Conservation (phyloP, 176 grass and related monocot genomes). For the Triticum turgidum region DNA sequence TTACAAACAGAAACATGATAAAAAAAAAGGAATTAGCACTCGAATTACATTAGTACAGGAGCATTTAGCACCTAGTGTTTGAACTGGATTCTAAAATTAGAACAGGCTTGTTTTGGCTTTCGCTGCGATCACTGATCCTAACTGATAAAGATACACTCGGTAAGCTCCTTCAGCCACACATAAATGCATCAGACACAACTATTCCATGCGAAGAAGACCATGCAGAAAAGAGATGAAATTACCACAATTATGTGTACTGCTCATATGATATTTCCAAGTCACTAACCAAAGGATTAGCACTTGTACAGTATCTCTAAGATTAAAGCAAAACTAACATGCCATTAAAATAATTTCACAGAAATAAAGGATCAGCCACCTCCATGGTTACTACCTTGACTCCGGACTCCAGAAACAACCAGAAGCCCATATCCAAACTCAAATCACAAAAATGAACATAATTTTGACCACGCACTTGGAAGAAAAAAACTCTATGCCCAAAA, state of each 20-base stretch:
- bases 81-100: background rate
- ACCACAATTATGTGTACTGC: background rate
- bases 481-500: too few species aligned
- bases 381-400: background rate
- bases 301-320: background rate
- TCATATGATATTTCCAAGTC: constrained; percentile 14
- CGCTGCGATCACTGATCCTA: background rate
- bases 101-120: background rate
- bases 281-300: background rate
- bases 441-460: constrained; percentile 4
- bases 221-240: constrained; percentile 13
- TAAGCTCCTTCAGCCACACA: background rate
- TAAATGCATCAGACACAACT: constrained; percentile 14
- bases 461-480: background rate
- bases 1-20: background rate
- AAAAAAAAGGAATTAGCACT: constrained; percentile 2
- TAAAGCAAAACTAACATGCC: background rate
- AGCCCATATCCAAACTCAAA: background rate
- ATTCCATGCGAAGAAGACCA: background rate
- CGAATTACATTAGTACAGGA: constrained; percentile 1
- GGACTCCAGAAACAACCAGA: constrained; percentile 15
- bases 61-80: background rate
- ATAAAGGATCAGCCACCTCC: background rate
- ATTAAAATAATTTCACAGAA: constrained; percentile 5
- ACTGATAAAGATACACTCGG: constrained; percentile 4